Evolutionary conservation across 139 green algal species (phyloP).

Genomic region (Chlorella sp.): DNA sequence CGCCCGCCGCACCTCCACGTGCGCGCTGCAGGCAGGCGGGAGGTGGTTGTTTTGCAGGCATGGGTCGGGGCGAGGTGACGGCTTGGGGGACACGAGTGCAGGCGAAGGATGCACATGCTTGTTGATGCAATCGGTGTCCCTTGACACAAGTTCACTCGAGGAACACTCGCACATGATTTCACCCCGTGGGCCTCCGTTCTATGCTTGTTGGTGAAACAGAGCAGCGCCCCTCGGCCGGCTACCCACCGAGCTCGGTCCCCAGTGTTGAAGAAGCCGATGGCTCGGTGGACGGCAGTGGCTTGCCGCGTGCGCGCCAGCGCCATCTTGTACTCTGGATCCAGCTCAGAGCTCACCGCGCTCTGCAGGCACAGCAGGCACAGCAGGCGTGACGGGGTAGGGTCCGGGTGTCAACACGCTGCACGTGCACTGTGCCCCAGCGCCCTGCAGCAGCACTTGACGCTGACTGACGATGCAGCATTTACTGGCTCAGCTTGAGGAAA

Average conservation of each 20-base stretch:
- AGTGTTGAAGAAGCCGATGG: slow-evolving; percentile 68
- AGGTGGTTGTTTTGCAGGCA: not conserved
- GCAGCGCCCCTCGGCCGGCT: not conserved
- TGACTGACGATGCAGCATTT: too few relatives aligned
- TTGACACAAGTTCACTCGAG: too few relatives aligned
- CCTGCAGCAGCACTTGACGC: not conserved
- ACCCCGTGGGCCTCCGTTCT: too few relatives aligned
- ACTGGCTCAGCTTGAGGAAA: too few relatives aligned
- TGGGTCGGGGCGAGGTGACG: not conserved
- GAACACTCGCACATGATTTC: too few relatives aligned
- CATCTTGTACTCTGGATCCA: slow-evolving; percentile 60
- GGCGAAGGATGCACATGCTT: too few relatives aligned
- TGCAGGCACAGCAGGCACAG: not conserved
- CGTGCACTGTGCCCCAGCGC: not conserved
- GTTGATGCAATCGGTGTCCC: too few relatives aligned
- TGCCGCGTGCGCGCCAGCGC: slow-evolving; percentile 78
- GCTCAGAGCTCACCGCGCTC: not conserved
- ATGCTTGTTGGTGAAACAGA: too few relatives aligned
- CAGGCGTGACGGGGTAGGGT: not conserved
- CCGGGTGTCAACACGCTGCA: not conserved
- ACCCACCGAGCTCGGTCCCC: slow-evolving; percentile 58
- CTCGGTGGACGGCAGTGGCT: slow-evolving; percentile 65
- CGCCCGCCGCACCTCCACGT: slow-evolving; percentile 75
- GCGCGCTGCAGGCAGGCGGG: slow-evolving; percentile 53
- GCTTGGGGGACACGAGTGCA: not conserved